A percentile compares a stretch with the other conserved stretches of the same genome.
phyloP scores from a whole-genome alignment of 805 yeast species.

The Saccharomyces kudriavzevii region DNA sequence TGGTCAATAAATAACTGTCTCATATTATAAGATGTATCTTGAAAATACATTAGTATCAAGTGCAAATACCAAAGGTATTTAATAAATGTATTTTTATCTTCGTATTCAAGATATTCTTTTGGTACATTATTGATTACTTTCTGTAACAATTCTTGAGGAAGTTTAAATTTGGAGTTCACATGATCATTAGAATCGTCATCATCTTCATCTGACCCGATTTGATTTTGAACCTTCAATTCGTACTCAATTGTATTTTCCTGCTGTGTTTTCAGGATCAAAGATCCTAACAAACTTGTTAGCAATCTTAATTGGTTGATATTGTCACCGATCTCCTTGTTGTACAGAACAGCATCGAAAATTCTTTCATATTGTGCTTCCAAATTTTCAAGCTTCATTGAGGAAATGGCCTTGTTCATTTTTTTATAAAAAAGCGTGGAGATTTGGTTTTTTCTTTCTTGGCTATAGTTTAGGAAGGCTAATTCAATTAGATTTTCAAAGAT shows the following conservation, averaged over 20 bases:
- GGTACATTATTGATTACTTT: slow-evolving; percentile 26
- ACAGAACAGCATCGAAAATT: slow-evolving; percentile 31
- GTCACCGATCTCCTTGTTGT: slow-evolving; percentile 6
- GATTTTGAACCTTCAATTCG: slow-evolving; percentile 41
- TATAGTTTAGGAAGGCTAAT: slow-evolving; percentile 30
- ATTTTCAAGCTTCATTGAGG: slow-evolving; percentile 25
- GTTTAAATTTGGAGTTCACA: slow-evolving; percentile 14
- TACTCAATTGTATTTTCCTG: slow-evolving; percentile 55
- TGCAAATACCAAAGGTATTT: slow-evolving; percentile 63
- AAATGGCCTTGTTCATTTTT: slow-evolving; percentile 29
- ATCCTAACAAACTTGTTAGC: slow-evolving; percentile 33
- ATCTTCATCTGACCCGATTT: slow-evolving; percentile 6
- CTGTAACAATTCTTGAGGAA: slow-evolving; percentile 33
- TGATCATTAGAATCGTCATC: slow-evolving; percentile 3
- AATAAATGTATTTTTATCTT: slow-evolving; percentile 31
- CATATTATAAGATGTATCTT: slow-evolving; percentile 55
- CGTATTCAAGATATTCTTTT: slow-evolving; percentile 34
- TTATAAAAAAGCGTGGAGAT: slow-evolving; percentile 32
- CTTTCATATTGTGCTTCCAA: slow-evolving; percentile 30
- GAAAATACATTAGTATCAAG: slow-evolving; percentile 52
- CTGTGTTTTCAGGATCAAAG: slow-evolving; percentile 40
- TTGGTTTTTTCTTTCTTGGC: slow-evolving; percentile 21
- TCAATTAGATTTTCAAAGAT: slow-evolving; percentile 39
- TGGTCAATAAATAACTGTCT: slow-evolving; percentile 54
- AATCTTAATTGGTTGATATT: slow-evolving; percentile 38